Evolutionary conservation across 176 grass and related monocot genomes (phyloP).

Genomic region (Aechmea fasciata): DNA sequence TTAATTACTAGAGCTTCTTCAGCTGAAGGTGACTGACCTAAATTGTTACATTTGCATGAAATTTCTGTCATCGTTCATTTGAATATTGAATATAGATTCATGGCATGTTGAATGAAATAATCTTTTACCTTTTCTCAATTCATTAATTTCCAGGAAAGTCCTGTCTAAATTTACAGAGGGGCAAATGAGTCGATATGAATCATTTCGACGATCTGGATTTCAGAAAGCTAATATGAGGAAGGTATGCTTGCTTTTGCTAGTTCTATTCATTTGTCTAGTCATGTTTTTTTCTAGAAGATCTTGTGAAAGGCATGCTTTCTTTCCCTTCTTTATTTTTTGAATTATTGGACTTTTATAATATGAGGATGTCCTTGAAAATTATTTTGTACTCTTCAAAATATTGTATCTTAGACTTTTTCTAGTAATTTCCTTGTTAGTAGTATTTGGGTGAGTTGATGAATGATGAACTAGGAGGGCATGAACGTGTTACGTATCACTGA

Average conservation of each 20-base stretch:
- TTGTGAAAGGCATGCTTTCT: background rate
- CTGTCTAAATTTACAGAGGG: conserved; percentile 64
- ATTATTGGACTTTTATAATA: background rate
- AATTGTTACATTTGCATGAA: too few species aligned
- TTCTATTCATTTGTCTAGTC: background rate
- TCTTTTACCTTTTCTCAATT: background rate
- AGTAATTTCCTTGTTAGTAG: background rate
- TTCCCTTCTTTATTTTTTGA: background rate
- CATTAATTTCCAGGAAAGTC: conserved; percentile 35
- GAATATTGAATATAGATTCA: too few species aligned
- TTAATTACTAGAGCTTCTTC: too few species aligned
- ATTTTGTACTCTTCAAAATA: background rate
- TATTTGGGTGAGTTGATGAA: background rate
- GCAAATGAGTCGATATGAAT: conserved; percentile 85
- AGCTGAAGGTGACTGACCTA: too few species aligned
- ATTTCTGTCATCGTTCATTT: too few species aligned
- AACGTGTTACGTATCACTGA: background rate
- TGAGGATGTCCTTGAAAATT: background rate
- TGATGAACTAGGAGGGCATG: background rate
- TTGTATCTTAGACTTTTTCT: too few species aligned
- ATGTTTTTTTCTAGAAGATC: background rate
- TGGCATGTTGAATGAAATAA: background rate
- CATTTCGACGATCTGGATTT: conserved; percentile 77
- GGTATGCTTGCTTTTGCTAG: conserved; percentile 25
- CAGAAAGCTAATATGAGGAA: conserved; percentile 83